phyloP scores from a whole-genome alignment of 768 basidiomycete genomes.

The Coprinopsis marcescibilis region DNA sequence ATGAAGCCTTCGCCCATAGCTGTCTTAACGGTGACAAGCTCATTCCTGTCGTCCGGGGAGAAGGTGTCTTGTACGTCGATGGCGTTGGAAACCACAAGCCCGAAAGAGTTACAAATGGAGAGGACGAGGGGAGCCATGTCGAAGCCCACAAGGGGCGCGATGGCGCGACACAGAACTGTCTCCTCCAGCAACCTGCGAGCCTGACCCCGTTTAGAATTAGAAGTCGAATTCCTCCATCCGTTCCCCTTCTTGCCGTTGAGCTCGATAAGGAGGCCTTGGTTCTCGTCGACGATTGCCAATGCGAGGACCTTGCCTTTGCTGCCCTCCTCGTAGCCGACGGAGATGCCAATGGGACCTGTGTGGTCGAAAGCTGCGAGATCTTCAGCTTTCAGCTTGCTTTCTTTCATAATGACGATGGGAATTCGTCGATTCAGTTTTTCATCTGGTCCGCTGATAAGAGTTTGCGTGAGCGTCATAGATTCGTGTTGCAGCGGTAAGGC shows the following conservation, averaged over 20 bases:
- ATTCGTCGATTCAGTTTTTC: conserved; percentile 17
- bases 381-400: conserved; percentile 16
- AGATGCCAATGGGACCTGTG: conserved; percentile 8
- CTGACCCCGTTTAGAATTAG: conserved; percentile 11
- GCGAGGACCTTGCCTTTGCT: conserved; percentile 5
- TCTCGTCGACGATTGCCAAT: conserved; percentile 8
- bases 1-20: conserved; percentile 30
- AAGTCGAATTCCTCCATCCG: conserved; percentile 4
- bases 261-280: conserved; percentile 8
- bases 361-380: conserved; percentile 29
- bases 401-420: conserved; percentile 20
- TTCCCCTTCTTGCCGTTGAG: conserved; percentile 5
- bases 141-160: conserved; percentile 46
- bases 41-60: conserved; percentile 29
- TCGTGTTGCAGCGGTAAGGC: too few relatives aligned
- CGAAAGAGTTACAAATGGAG: conserved; percentile 37
- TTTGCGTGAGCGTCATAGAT: conserved; percentile 15
- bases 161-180: conserved; percentile 37
- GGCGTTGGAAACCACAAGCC: conserved; percentile 40
- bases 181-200: conserved; percentile 31
- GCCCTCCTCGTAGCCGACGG: conserved; percentile 6
- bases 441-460: conserved; percentile 26
- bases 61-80: conserved; percentile 55
- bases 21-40: conserved; percentile 35
- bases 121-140: conserved; percentile 47